These are phyloP conservation scores for Talaromyces borbonicus DNA, from an alignment of 495 filamentous ascomycete genomes.

Conservation along the genomic window DNA sequence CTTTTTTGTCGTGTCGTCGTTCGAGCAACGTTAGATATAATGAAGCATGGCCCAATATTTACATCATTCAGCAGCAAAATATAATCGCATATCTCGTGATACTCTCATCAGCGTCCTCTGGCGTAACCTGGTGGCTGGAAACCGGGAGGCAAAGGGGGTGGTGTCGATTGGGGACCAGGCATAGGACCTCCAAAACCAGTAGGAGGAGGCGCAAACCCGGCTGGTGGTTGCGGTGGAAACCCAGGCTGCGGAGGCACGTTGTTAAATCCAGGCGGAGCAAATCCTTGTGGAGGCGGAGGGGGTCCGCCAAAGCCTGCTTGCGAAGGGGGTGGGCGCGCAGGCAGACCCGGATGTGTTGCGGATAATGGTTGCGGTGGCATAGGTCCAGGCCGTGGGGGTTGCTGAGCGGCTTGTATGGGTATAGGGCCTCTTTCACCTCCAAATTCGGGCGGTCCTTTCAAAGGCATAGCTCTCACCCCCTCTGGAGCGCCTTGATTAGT, in stretches of 20 bases:
- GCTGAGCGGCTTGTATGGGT: slow-evolving; percentile 30
- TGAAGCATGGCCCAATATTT: background rate
- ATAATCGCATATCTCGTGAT: background rate
- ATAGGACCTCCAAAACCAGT: slow-evolving; percentile 39
- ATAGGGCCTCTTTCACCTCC: slow-evolving; percentile 25
- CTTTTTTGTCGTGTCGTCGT: no score
- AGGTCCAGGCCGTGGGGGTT: slow-evolving; percentile 29
- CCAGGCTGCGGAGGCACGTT: slow-evolving; percentile 30
- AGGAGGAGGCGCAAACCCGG: slow-evolving; percentile 44
- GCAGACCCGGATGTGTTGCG: slow-evolving; percentile 67
- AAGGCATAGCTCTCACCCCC: slow-evolving; percentile 30
- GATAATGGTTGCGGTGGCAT: slow-evolving; percentile 38
- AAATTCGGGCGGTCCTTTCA: slow-evolving; percentile 21
- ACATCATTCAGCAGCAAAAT: background rate
- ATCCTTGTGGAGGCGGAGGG: slow-evolving; percentile 45
- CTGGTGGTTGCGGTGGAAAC: slow-evolving; percentile 35
- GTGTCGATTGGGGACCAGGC: slow-evolving; percentile 21
- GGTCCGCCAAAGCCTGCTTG: slow-evolving; percentile 71
- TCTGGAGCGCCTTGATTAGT: slow-evolving; percentile 50
- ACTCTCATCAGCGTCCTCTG: slow-evolving; percentile 26
- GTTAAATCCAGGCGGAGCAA: slow-evolving; percentile 48
- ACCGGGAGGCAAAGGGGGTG: slow-evolving; percentile 36
- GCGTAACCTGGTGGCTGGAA: slow-evolving; percentile 42
- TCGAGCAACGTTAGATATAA: no score
- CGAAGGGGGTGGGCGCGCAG: slow-evolving; percentile 68